phyloP scores from a whole-genome alignment of 176 grass and related monocot genomes.

The Luzula sylvatica region DNA sequence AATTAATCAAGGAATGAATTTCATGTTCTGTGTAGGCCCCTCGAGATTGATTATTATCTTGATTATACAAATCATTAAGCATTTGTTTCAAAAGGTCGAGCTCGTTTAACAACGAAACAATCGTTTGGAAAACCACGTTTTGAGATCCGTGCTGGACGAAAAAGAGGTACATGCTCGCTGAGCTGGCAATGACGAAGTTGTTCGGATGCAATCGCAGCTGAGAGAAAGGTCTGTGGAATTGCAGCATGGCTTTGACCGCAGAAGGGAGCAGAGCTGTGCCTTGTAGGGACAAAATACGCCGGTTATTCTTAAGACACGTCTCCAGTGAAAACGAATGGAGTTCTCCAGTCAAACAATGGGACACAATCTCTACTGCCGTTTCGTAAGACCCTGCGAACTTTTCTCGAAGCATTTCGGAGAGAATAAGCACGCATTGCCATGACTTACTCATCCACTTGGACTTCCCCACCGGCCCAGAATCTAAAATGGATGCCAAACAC shows the following conservation, averaged over 20 bases:
- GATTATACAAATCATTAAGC: slow-evolving; percentile 28
- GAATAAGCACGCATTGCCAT: slow-evolving; percentile 65
- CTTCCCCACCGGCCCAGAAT: slow-evolving; percentile 44
- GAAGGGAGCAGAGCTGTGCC: slow-evolving; percentile 44
- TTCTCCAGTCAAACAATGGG: slow-evolving; percentile 42
- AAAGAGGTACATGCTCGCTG: slow-evolving; percentile 72
- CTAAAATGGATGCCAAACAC: slow-evolving; percentile 44
- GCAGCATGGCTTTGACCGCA: slow-evolving; percentile 50
- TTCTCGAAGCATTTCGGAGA: slow-evolving; percentile 69
- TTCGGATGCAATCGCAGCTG: slow-evolving; percentile 78
- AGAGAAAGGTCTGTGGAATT: slow-evolving; percentile 57
- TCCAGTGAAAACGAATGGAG: slow-evolving; percentile 41
- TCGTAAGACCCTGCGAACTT: slow-evolving; percentile 75
- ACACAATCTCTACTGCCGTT: slow-evolving; percentile 55
- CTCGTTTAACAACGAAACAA: slow-evolving; percentile 55
- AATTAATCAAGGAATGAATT: slow-evolving; percentile 77
- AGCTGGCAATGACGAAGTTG: slow-evolving; percentile 42
- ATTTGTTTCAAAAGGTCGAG: slow-evolving; percentile 59
- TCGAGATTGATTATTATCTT: slow-evolving; percentile 10
- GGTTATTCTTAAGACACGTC: slow-evolving; percentile 62
- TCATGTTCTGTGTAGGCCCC: slow-evolving; percentile 52
- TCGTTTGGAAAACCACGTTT: slow-evolving; percentile 56
- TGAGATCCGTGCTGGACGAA: slow-evolving; percentile 64
- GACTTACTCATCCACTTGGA: slow-evolving; percentile 77
- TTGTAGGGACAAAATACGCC: slow-evolving; percentile 75